Conservation (phyloP, 208 protist species). For the Eutreptiella sp. region DNA sequence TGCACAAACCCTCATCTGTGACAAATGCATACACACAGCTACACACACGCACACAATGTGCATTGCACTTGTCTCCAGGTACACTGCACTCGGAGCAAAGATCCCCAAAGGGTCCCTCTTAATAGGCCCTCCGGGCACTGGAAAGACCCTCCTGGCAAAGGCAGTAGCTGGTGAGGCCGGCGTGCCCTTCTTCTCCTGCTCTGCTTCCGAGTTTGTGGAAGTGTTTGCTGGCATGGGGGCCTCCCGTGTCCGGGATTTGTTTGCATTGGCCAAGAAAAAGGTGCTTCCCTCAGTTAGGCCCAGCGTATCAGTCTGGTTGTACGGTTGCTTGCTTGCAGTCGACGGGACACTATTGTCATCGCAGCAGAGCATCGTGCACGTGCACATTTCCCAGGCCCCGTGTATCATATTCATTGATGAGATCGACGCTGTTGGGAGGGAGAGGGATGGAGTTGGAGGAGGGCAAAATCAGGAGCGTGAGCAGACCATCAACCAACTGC, state of each 20-base stretch:
- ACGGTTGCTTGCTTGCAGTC: too few species aligned
- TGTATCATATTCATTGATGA: slow-evolving; percentile 99
- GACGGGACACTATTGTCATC: too few species aligned
- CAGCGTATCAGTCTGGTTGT: too few species aligned
- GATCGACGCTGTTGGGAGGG: slow-evolving; percentile 98
- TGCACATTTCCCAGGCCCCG: too few species aligned
- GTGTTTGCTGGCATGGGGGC: slow-evolving; percentile 94
- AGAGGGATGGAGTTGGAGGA: too few species aligned
- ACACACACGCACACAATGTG: too few species aligned
- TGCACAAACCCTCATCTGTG: too few species aligned
- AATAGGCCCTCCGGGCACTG: slow-evolving; percentile 89
- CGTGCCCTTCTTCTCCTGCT: slow-evolving; percentile 89
- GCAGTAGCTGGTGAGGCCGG: slow-evolving; percentile 73
- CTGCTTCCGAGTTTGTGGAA: slow-evolving; percentile 88
- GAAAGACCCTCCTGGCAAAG: slow-evolving; percentile 84
- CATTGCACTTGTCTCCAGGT: too few species aligned
- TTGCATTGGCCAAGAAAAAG: slow-evolving; percentile 75
- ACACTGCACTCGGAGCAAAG: slow-evolving; percentile 81
- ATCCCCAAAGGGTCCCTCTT: slow-evolving; percentile 91
- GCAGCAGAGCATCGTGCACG: too few species aligned
- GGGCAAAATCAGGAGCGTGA: too few species aligned
- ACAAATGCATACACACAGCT: too few species aligned
- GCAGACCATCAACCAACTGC: slow-evolving; percentile 99
- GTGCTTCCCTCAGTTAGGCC: too few species aligned
- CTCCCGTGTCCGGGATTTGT: slow-evolving; percentile 82